A percentile compares a stretch with the other conserved stretches of the same genome.
phyloP scores from a whole-genome alignment of 1,284 basidiomycete genomes.

The Marasmius oreades region DNA sequence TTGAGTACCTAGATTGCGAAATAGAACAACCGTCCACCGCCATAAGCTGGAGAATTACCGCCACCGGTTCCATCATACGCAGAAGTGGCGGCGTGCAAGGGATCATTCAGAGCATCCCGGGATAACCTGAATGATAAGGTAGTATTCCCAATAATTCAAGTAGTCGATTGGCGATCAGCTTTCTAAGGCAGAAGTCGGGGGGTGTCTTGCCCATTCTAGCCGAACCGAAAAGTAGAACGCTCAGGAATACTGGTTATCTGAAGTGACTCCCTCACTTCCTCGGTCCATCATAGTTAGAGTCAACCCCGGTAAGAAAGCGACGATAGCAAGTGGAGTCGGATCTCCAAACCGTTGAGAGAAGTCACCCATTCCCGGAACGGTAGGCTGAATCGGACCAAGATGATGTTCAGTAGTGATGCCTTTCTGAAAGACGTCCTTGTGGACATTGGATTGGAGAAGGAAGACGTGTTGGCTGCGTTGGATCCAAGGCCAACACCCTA shows the following conservation, averaged over 20 bases:
- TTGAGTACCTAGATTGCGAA: constrained; percentile 18
- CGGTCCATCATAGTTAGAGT: constrained; percentile 20
- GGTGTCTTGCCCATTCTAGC: constrained; percentile 19
- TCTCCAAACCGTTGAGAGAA: constrained; percentile 17
- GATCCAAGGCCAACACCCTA: background rate
- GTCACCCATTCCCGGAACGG: constrained; percentile 4
- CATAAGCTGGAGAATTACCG: constrained; percentile 11
- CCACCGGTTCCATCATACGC: constrained; percentile 12
- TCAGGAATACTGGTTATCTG: constrained; percentile 13
- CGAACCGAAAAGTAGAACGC: constrained; percentile 20
- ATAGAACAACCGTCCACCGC: constrained; percentile 20
- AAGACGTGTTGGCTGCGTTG: background rate
- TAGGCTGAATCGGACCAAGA: constrained; percentile 10
- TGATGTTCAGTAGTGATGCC: background rate
- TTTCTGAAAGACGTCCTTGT: background rate
- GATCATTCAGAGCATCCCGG: constrained; percentile 17
- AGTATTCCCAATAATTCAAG: constrained; percentile 21
- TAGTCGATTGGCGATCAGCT: background rate
- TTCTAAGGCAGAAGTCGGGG: background rate
- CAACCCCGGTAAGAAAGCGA: constrained; percentile 16
- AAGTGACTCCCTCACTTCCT: constrained; percentile 16
- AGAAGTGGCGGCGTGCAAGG: constrained; percentile 15
- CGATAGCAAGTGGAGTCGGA: constrained; percentile 18
- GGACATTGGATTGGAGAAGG: background rate
- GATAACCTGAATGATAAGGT: constrained; percentile 19